Percentiles rank a stretch among this genome's conserved stretches.
Evolutionary conservation across 2,329 filamentous ascomycete species (phyloP).

Genomic region (Alternaria infectoria): DNA sequence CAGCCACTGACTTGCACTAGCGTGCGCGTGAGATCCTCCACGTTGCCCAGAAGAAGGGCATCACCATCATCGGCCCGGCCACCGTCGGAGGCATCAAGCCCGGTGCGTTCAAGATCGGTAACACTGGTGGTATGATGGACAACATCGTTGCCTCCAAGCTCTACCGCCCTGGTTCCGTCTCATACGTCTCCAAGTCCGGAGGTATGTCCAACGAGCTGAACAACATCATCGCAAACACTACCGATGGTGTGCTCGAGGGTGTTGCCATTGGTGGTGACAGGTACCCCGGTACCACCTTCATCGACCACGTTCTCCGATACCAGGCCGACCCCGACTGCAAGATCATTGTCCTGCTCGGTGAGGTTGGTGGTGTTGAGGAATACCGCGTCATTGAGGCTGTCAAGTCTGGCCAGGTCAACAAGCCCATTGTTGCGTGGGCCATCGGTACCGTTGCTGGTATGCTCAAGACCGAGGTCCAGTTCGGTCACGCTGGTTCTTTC

Average conservation of each 20-base stretch:
- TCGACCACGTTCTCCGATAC: slow-evolving; percentile 96
- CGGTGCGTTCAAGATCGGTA: slow-evolving; percentile 99
- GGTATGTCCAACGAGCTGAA: slow-evolving; percentile 99
- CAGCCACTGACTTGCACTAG: slow-evolving; percentile 52
- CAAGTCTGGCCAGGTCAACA: slow-evolving; percentile 91
- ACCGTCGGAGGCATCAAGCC: slow-evolving; percentile 99
- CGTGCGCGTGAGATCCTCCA: slow-evolving; percentile 98
- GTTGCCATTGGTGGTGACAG: slow-evolving; percentile 99
- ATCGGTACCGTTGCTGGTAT: slow-evolving; percentile 99
- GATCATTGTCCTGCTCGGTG: slow-evolving; percentile 92
- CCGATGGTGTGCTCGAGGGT: slow-evolving; percentile 98
- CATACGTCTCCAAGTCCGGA: slow-evolving; percentile 99
- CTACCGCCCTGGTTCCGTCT: slow-evolving; percentile 98
- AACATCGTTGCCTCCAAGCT: slow-evolving; percentile 99
- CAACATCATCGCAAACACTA: slow-evolving; percentile 97
- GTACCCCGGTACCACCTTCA: slow-evolving; percentile 98
- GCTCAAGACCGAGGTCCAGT: slow-evolving; percentile 99
- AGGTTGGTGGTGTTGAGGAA: slow-evolving; percentile 99
- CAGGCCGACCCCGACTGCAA: slow-evolving; percentile 97
- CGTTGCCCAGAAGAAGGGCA: slow-evolving; percentile 95
- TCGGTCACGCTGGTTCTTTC: slow-evolving; percentile 97
- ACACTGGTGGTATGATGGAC: slow-evolving; percentile 99
- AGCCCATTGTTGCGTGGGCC: slow-evolving; percentile 98
- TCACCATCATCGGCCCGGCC: slow-evolving; percentile 98
- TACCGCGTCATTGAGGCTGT: slow-evolving; percentile 99